These are phyloP conservation scores for Carex kokanica DNA, from an alignment of 176 grass and related monocot genomes.

Conservation along the genomic window DNA sequence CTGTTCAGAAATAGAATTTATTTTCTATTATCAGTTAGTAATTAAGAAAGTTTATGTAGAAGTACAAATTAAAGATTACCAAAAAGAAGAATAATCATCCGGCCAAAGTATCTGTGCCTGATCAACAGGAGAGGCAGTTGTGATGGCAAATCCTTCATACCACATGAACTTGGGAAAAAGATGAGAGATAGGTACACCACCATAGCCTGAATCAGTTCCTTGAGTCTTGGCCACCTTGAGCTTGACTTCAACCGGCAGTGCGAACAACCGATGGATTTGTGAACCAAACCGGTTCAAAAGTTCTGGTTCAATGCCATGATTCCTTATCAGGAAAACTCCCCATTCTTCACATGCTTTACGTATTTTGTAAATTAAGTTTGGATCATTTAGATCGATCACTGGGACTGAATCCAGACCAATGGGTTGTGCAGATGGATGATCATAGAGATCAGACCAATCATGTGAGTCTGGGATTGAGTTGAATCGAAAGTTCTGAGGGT, in stretches of 20 bases:
- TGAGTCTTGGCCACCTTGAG: constrained; percentile 31
- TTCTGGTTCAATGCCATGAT: constrained; percentile 30
- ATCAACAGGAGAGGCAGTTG: constrained; percentile 18
- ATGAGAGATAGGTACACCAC: constrained; percentile 32
- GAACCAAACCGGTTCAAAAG: constrained; percentile 19
- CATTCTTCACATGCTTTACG: constrained; percentile 52
- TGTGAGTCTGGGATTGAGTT: constrained; percentile 48
- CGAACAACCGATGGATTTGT: constrained; percentile 45
- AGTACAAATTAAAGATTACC: constrained; percentile 2
- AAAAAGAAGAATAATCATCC: constrained; percentile 31
- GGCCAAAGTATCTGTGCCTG: constrained; percentile 55
- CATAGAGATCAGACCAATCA: constrained; percentile 30
- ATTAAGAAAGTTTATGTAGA: neutral
- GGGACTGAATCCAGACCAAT: constrained; percentile 26
- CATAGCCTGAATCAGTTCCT: constrained; percentile 30
- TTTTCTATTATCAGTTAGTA: too few relatives aligned
- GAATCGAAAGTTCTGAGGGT: constrained; percentile 3
- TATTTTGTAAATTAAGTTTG: neutral
- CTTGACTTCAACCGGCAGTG: constrained; percentile 35
- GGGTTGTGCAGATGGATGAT: constrained; percentile 23
- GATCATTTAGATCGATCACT: constrained; percentile 42
- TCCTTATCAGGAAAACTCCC: constrained; percentile 54
- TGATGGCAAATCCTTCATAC: constrained; percentile 65
- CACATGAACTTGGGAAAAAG: constrained; percentile 61
- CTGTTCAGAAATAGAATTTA: neutral